phyloP scores from a whole-genome alignment of 225 moss, liverwort and hornwort genomes.

The Physcomitrium patens region DNA sequence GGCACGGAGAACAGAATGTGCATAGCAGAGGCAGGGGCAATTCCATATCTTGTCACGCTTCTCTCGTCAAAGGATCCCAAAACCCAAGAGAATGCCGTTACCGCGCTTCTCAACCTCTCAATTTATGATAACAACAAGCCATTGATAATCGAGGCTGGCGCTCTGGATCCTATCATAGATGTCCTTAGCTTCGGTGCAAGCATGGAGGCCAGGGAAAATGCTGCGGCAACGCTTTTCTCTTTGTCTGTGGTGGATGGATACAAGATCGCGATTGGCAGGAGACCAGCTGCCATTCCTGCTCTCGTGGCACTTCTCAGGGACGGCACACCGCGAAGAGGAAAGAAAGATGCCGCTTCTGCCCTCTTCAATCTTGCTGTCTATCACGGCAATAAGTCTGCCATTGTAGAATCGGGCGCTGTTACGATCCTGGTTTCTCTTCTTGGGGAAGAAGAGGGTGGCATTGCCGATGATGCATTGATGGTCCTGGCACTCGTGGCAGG shows the following conservation, averaged over 20 bases:
- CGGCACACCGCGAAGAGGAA: constrained; percentile 55
- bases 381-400: constrained; percentile 57
- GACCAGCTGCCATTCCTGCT: constrained; percentile 43
- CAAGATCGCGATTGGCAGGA: constrained; percentile 62
- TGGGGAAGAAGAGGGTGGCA: constrained; percentile 55
- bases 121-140: constrained; percentile 74
- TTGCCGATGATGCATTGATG: constrained; percentile 76
- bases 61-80: constrained; percentile 66
- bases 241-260: constrained; percentile 63
- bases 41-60: constrained; percentile 60
- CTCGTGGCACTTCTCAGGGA: constrained; percentile 62
- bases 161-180: constrained; percentile 58
- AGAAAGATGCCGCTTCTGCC: constrained; percentile 66
- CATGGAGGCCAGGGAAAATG: constrained; percentile 69
- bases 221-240: constrained; percentile 71
- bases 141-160: constrained; percentile 57
- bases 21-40: constrained; percentile 74
- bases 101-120: constrained; percentile 72
- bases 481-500: constrained; percentile 68
- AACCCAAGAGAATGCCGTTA: constrained; percentile 80
- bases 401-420: constrained; percentile 58
- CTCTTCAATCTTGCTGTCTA: constrained; percentile 77
- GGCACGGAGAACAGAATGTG: constrained; percentile 71
- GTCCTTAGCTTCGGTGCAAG: constrained; percentile 58
- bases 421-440: constrained; percentile 50